These are phyloP conservation scores for Sisymbrium altissimum DNA, from an alignment of 345 rosid species.

Conservation along the genomic window DNA sequence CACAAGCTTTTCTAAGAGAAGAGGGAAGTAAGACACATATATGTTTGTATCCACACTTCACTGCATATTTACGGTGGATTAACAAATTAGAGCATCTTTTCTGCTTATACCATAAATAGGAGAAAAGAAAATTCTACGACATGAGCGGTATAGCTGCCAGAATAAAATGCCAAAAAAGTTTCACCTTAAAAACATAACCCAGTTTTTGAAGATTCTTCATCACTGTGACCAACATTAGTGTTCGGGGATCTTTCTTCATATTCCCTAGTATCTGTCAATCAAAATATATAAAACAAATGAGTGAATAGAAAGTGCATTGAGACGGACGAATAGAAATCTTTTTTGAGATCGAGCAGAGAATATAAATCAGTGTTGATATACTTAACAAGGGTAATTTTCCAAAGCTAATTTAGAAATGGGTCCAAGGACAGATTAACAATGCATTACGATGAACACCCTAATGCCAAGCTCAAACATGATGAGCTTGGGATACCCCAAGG, in stretches of 20 bases:
- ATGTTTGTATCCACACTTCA: slow-evolving; percentile 11
- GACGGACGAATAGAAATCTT: background rate
- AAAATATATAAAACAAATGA: slow-evolving; percentile 21
- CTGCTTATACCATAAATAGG: background rate
- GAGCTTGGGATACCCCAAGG: background rate
- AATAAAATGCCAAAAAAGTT: slow-evolving; percentile 9
- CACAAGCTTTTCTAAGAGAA: slow-evolving; percentile 38
- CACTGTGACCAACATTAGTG: slow-evolving; percentile 73
- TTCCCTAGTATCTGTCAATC: slow-evolving; percentile 72
- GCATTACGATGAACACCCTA: background rate
- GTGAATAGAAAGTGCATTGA: background rate
- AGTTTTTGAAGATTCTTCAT: slow-evolving; percentile 74
- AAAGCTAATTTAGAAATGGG: background rate
- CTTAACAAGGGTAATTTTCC: background rate
- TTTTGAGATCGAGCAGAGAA: background rate
- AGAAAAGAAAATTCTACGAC: background rate
- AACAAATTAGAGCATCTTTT: slow-evolving; percentile 16
- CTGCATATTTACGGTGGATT: background rate
- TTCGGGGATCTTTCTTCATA: slow-evolving; percentile 62
- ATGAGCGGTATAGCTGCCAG: slow-evolving; percentile 17
- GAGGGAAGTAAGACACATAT: slow-evolving; percentile 8
- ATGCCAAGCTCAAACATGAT: slow-evolving; percentile 8
- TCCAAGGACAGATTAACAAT: background rate
- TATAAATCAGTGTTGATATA: background rate
- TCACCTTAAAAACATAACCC: slow-evolving; percentile 83